Conservation (phyloP, 495 filamentous ascomycete genomes). For the Lasiosphaeria hispida region DNA sequence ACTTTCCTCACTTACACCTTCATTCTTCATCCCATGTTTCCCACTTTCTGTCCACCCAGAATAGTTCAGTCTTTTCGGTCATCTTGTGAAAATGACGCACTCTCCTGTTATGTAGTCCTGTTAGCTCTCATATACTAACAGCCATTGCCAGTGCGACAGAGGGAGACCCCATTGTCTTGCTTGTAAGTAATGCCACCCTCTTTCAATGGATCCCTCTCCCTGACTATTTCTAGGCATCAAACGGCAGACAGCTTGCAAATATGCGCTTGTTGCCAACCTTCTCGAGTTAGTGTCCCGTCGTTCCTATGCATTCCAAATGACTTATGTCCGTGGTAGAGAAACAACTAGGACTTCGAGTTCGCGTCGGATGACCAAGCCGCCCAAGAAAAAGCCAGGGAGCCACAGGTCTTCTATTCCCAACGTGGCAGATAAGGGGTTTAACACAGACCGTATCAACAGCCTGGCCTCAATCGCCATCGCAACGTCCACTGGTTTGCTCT, state of each 20-base stretch:
- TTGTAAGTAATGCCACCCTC: slow-evolving; percentile 42
- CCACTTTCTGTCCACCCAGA: no score
- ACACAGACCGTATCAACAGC: slow-evolving; percentile 32
- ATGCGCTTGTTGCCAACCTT: slow-evolving; percentile 65
- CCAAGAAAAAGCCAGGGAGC: slow-evolving; percentile 43
- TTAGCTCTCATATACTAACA: not conserved
- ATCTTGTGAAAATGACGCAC: no score
- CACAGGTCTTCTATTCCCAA: slow-evolving; percentile 38
- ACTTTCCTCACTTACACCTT: no score
- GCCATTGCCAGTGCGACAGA: slow-evolving; percentile 48
- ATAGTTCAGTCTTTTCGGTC: no score
- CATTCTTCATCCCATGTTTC: no score
- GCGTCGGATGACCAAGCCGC: slow-evolving; percentile 57
- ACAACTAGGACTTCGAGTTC: slow-evolving; percentile 50
- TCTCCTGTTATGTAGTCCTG: no score
- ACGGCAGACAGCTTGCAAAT: slow-evolving; percentile 65
- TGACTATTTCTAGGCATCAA: slow-evolving; percentile 50
- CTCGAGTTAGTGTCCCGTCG: slow-evolving; percentile 53
- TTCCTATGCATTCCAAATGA: not conserved
- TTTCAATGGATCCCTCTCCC: not conserved
- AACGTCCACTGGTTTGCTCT: slow-evolving; percentile 58
- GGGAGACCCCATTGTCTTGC: slow-evolving; percentile 63
- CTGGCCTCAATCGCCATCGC: slow-evolving; percentile 46
- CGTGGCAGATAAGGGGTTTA: slow-evolving; percentile 45
- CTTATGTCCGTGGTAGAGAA: slow-evolving; percentile 35